phyloP scores from a whole-genome alignment of 345 rosid species.

The Balakata baccata region DNA sequence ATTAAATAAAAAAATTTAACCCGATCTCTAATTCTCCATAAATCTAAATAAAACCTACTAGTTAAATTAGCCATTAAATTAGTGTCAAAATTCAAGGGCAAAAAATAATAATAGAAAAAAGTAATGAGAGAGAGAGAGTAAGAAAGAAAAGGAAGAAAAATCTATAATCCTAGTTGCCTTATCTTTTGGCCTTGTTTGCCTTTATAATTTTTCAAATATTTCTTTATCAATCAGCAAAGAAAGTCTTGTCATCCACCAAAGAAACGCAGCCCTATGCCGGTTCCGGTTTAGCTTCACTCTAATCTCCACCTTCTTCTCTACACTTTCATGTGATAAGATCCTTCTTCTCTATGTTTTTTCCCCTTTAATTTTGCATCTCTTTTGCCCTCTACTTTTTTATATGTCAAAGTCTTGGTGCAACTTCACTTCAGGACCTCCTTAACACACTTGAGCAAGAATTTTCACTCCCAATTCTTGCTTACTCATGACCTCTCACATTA shows the following conservation, averaged over 20 bases:
- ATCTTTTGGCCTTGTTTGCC: slow-evolving; percentile 39
- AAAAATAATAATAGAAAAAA: slow-evolving; percentile 12
- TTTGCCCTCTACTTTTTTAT: slow-evolving; percentile 17
- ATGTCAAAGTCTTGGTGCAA: slow-evolving; percentile 47
- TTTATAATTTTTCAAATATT: slow-evolving; percentile 39
- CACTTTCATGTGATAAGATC: slow-evolving; percentile 10
- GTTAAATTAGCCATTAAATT: no score
- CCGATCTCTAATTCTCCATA: no score
- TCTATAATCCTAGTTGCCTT: slow-evolving; percentile 34
- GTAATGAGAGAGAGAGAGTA: not conserved
- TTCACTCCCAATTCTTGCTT: not conserved
- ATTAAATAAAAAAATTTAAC: slow-evolving; percentile 14
- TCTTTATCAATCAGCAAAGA: slow-evolving; percentile 39
- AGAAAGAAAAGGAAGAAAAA: slow-evolving; percentile 4
- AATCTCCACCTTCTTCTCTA: slow-evolving; percentile 11
- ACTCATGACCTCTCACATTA: slow-evolving; percentile 28
- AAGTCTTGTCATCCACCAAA: slow-evolving; percentile 64
- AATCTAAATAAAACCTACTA: no score
- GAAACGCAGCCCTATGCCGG: slow-evolving; percentile 50
- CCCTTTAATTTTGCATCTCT: slow-evolving; percentile 17
- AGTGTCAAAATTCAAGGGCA: slow-evolving; percentile 6
- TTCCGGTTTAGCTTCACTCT: slow-evolving; percentile 27
- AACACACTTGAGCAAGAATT: slow-evolving; percentile 12
- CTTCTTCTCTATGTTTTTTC: not conserved
- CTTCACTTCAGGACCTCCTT: slow-evolving; percentile 45